Percentiles rank a stretch among this genome's conserved stretches.
These are phyloP conservation scores for Coccomyxa sp. DNA, from an alignment of 139 green algal genomes.

Conservation along the genomic window DNA sequence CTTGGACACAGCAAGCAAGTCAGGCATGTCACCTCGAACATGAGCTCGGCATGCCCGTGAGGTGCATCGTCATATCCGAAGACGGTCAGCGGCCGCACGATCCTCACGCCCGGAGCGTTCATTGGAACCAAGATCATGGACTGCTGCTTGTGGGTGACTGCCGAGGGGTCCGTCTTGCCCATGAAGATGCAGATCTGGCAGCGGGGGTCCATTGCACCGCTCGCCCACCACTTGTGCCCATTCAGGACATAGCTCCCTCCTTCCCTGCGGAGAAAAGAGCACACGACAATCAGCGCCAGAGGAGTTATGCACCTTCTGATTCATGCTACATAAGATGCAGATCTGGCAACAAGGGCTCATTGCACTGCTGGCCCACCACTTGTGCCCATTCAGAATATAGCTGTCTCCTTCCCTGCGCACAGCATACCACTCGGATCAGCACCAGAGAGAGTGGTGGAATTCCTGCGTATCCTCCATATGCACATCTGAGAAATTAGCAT, in stretches of 20 bases:
- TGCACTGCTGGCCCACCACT: constrained; percentile 96
- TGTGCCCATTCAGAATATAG: constrained; percentile 58
- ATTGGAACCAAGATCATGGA: constrained; percentile 94
- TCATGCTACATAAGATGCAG: constrained; percentile 96
- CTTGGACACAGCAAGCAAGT: neutral
- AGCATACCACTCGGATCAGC: no score
- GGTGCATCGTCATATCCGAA: constrained; percentile 96
- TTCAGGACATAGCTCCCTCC: constrained; percentile 21
- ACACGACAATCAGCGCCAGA: neutral
- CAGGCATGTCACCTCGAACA: constrained; percentile 45
- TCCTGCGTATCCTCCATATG: no score
- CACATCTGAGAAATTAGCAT: no score
- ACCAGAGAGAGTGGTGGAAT: no score
- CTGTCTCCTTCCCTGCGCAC: neutral
- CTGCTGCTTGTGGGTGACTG: constrained; percentile 77
- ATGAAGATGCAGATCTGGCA: constrained; percentile 92
- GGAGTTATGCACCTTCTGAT: no score
- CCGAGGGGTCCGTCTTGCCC: constrained; percentile 74
- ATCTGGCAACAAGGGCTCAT: constrained; percentile 76
- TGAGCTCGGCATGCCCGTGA: constrained; percentile 92
- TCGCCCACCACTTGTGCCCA: constrained; percentile 98
- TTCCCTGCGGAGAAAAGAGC: neutral
- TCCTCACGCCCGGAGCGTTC: constrained; percentile 61
- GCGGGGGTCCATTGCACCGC: constrained; percentile 76
- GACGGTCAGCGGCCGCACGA: constrained; percentile 50